Conservation (phyloP, 805 yeast genomes). For the Wickerhamomyces mucosus region DNA sequence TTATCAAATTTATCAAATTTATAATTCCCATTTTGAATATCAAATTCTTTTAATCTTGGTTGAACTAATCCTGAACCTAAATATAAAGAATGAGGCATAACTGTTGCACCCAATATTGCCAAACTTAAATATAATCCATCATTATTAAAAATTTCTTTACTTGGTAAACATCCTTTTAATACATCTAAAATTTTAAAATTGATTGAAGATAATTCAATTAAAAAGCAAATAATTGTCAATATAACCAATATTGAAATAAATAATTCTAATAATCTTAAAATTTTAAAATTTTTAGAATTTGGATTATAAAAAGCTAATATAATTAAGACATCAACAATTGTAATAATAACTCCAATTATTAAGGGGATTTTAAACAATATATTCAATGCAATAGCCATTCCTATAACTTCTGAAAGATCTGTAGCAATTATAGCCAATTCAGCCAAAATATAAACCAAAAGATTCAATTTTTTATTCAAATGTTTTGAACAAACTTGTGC, state of each 20-base stretch:
- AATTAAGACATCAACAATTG: conserved; percentile 77
- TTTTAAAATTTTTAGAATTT: conserved; percentile 65
- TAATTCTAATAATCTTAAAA: conserved; percentile 72
- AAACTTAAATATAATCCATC: conserved; percentile 72
- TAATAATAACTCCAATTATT: conserved; percentile 72
- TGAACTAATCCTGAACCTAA: conserved; percentile 87
- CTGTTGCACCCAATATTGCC: conserved; percentile 88
- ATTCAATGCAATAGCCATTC: conserved; percentile 91
- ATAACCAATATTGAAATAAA: conserved; percentile 71
- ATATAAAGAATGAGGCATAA: conserved; percentile 89
- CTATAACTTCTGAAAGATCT: conserved; percentile 94
- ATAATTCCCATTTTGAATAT: conserved; percentile 56
- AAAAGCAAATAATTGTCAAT: conserved; percentile 80
- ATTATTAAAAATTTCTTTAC: conserved; percentile 37
- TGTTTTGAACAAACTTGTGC: conserved; percentile 81
- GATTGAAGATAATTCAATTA: conserved; percentile 65
- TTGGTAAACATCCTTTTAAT: conserved; percentile 58
- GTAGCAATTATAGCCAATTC: conserved; percentile 92
- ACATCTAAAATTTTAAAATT: conserved; percentile 51
- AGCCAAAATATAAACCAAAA: conserved; percentile 63
- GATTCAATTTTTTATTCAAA: conserved; percentile 51
- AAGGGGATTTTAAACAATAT: conserved; percentile 75
- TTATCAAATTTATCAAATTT: too few relatives aligned
- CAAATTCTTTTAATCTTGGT: conserved; percentile 73
- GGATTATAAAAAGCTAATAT: conserved; percentile 86